phyloP scores from a whole-genome alignment of 2,329 filamentous ascomycete genomes.

The Epichloe brachyelytri region DNA sequence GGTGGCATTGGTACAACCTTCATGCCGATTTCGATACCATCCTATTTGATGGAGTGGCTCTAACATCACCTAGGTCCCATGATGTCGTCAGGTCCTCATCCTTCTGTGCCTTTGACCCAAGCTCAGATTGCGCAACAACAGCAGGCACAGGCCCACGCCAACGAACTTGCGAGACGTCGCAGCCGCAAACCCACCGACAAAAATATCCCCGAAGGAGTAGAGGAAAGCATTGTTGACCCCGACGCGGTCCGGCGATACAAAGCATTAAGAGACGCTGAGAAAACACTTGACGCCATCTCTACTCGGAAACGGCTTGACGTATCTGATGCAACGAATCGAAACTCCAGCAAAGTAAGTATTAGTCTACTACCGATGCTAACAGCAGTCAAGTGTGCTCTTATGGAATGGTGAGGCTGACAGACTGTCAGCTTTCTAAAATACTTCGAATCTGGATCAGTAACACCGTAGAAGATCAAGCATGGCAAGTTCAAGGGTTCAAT shows the following conservation, averaged over 20 bases:
- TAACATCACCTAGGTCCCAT: slow-evolving; percentile 32
- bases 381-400: not conserved
- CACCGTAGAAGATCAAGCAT: slow-evolving; percentile 84
- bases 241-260: slow-evolving; percentile 75
- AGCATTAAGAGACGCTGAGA: slow-evolving; percentile 74
- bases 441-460: slow-evolving; percentile 92
- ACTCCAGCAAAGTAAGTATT: slow-evolving; percentile 49
- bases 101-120: slow-evolving; percentile 37
- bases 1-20: slow-evolving; percentile 37
- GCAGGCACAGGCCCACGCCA: slow-evolving; percentile 38
- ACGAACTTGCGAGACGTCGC: slow-evolving; percentile 62
- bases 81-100: slow-evolving; percentile 41
- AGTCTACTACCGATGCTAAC: not conserved
- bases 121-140: slow-evolving; percentile 41
- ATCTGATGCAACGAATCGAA: slow-evolving; percentile 21
- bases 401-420: slow-evolving; percentile 7
- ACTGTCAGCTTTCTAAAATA: slow-evolving; percentile 56
- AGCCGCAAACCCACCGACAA: slow-evolving; percentile 89
- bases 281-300: slow-evolving; percentile 80
- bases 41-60: slow-evolving; percentile 1
- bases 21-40: not conserved
- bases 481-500: slow-evolving; percentile 62
- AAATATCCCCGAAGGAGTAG: slow-evolving; percentile 82
- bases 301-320: slow-evolving; percentile 89
- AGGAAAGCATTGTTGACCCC: slow-evolving; percentile 61